Evolutionary conservation across 345 rosid species (phyloP), one percentile per base, ranked within the genome.

Genomic region (Salix udensis): DNA sequence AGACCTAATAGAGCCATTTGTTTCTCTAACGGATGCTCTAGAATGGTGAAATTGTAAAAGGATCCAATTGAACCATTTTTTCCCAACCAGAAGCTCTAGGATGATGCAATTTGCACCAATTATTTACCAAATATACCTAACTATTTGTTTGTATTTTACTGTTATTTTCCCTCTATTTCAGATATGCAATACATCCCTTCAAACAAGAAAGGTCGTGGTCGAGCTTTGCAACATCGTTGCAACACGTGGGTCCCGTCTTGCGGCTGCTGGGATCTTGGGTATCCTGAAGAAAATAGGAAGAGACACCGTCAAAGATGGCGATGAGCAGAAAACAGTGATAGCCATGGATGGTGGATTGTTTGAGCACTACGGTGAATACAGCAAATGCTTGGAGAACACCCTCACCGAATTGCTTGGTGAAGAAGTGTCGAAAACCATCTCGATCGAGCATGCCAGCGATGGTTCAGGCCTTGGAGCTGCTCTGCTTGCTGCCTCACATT

Each of bases 401-500:
- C 79, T 92, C 42, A 78, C 83, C 4, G 94, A 92, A 79, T 82
- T 92, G 74, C 86, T 92, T 0, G 97, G 95, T 34, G 85, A 87
- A 16, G 92, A 88, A 75, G 88, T 83, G 19, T 84, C 87, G 24
- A 84, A 81, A 72, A 84, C 34, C 77, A 79, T 91, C 6, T 85
- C 67, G 16, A 82, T 91, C 16, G 84, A 78, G 73, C 90, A 83
- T 62, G 79, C 94, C 19, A 91, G 84, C 37, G 97, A 92, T 40
- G 97, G 97, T 13, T 92, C 97, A 12, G 95, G 97, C 24, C 84
- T 90, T 15, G 93, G 97, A 67, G 97, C 94, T 34, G 94, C 94
- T 3, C 83, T 92, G 61, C 90, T 90, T 3, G 93, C 95, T 14
- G 97, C 97, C 42, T 88, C 93, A 6, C 95, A 92, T 58, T 89